Conservation (phyloP, 192 early-diverging fungal genomes). For the Backusella macrospora region DNA sequence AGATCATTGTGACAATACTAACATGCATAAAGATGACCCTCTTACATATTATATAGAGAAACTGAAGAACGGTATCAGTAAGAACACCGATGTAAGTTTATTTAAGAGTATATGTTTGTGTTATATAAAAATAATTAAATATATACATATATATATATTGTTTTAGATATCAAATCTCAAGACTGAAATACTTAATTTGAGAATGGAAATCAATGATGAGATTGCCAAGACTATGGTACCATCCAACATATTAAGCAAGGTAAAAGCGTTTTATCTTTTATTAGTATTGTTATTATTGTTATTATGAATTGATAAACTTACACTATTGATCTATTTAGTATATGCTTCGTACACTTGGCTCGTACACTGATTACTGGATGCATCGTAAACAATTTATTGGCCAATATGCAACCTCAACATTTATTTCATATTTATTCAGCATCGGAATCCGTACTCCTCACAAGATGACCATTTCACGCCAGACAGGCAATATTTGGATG, state of each 20-base stretch:
- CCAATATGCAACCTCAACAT: slow-evolving; percentile 86
- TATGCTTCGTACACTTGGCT: slow-evolving; percentile 70
- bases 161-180: slow-evolving; percentile 47
- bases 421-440: slow-evolving; percentile 91
- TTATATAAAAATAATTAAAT: background rate
- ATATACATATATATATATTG: background rate
- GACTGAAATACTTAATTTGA: slow-evolving; percentile 73
- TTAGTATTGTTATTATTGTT: background rate
- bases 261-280: slow-evolving; percentile 35
- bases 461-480: slow-evolving; percentile 85
- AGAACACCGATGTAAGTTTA: slow-evolving; percentile 56
- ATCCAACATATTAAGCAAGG: slow-evolving; percentile 78
- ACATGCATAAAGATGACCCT: slow-evolving; percentile 86
- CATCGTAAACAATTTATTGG: slow-evolving; percentile 92
- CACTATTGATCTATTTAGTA: slow-evolving; percentile 46
- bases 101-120: background rate
- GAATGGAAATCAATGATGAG: slow-evolving; percentile 87
- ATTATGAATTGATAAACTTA: background rate
- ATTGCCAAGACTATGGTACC: slow-evolving; percentile 87
- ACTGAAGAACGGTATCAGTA: slow-evolving; percentile 64
- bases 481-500: slow-evolving; percentile 85
- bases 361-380: slow-evolving; percentile 91
- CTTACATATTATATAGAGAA: slow-evolving; percentile 79
- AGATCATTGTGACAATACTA: slow-evolving; percentile 72
- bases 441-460: slow-evolving; percentile 86